A percentile compares a stretch with the other conserved stretches of the same genome.
Conservation (phyloP, 257 asterid genomes). For the Hygrophila difformis region DNA sequence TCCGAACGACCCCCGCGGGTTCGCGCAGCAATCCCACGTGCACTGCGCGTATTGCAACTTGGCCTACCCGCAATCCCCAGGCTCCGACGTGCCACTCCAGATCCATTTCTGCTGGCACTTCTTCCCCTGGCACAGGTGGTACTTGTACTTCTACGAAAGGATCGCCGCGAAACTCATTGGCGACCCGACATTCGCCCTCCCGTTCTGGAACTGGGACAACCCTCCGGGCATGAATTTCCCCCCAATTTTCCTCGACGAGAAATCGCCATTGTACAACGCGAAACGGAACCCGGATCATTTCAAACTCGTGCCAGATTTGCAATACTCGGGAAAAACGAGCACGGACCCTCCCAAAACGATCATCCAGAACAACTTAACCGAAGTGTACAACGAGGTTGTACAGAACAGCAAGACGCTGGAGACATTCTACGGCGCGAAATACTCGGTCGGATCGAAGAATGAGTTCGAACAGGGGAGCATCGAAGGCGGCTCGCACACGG, state of each 20-base stretch:
- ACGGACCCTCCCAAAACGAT: constrained; percentile 14
- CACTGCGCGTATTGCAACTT: constrained; percentile 48
- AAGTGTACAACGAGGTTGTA: constrained; percentile 33
- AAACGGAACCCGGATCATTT: constrained; percentile 22
- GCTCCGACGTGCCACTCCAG: constrained; percentile 15
- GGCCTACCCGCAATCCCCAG: constrained; percentile 32
- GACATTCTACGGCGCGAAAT: constrained; percentile 36
- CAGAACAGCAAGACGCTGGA: constrained; percentile 22
- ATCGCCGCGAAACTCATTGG: constrained; percentile 2
- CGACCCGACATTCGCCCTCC: constrained; percentile 9
- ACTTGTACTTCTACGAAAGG: constrained; percentile 14
- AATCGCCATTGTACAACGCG: constrained; percentile 30
- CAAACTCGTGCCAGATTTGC: constrained; percentile 26
- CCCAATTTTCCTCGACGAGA: constrained; percentile 7
- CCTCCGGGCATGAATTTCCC: constrained; percentile 37
- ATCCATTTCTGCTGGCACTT: constrained; percentile 19
- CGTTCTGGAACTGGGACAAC: constrained; percentile 22
- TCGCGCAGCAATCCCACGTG: constrained; percentile 38
- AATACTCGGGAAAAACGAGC: constrained; percentile 10
- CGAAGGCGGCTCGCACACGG: constrained; percentile 39
- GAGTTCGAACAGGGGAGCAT: constrained; percentile 34
- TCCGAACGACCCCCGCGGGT: constrained; percentile 46
- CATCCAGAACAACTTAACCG: constrained; percentile 19
- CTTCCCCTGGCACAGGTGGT: constrained; percentile 25
- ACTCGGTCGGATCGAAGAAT: constrained; percentile 21